Evolutionary conservation across 805 yeast species (phyloP).

Genomic region (Cyberlindnera mrakii): DNA sequence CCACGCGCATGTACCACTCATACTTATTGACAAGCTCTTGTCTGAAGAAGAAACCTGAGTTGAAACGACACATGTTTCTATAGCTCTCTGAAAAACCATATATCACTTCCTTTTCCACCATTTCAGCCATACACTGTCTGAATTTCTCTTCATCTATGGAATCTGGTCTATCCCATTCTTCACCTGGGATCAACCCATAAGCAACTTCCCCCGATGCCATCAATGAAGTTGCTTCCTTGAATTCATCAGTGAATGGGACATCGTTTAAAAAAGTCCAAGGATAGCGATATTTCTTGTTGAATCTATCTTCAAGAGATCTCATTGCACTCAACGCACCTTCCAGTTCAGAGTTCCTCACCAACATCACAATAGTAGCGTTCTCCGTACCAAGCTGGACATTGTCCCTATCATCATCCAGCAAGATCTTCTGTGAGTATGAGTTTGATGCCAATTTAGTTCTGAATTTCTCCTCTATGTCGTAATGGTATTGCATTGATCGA

Average conservation of each 20-base stretch:
- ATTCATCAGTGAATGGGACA: slow-evolving; percentile 58
- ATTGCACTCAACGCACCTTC: slow-evolving; percentile 69
- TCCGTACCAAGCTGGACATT: slow-evolving; percentile 44
- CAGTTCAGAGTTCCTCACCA: slow-evolving; percentile 77
- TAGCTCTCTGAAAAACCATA: slow-evolving; percentile 65
- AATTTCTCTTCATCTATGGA: slow-evolving; percentile 58
- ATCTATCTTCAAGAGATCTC: slow-evolving; percentile 72
- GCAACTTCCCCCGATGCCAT: slow-evolving; percentile 62
- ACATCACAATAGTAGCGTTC: slow-evolving; percentile 84
- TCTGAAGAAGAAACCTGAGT: slow-evolving; percentile 84
- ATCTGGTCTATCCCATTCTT: slow-evolving; percentile 75
- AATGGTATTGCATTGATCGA: slow-evolving; percentile 17
- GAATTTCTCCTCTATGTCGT: slow-evolving; percentile 16
- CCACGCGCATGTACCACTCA: slow-evolving; percentile 93
- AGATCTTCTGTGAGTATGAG: slow-evolving; percentile 28
- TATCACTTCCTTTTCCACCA: slow-evolving; percentile 42
- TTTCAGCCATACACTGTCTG: slow-evolving; percentile 38
- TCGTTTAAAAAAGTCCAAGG: slow-evolving; percentile 81
- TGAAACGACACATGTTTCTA: slow-evolving; percentile 93
- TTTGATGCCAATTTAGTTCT: slow-evolving; percentile 32
- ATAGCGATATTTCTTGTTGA: slow-evolving; percentile 58
- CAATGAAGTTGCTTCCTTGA: slow-evolving; percentile 51
- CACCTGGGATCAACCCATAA: slow-evolving; percentile 59
- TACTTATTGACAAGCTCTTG: slow-evolving; percentile 66
- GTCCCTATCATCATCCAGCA: slow-evolving; percentile 27